Base-by-base conservation (phyloP, 78 protist genomes). In the Cavenderia fasciculata region DNA sequence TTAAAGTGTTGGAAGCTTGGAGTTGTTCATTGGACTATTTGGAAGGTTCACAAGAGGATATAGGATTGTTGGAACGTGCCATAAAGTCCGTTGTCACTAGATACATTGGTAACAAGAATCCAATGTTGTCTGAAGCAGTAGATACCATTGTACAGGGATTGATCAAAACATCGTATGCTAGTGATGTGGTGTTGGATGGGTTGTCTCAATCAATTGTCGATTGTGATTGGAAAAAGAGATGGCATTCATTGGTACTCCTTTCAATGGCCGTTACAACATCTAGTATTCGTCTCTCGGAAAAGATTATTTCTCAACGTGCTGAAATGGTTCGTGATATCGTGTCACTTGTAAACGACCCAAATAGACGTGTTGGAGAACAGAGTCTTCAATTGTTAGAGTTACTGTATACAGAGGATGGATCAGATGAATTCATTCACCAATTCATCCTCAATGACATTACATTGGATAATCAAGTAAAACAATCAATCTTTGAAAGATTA, bases 211-310 rank as follows among this genome's bases (percentile, higher is more conserved):
- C 27, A 47, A 40, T 40, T 5, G 19, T 5, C 31, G 72, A 40
- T n/a, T n/a, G 38, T 2, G 14, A n/a, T 2, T 63, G 72, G 72
- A 16, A 47, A 40, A 27, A 11, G 14, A 31, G 72, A 63, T 23
- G 10, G 2, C 72, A 63, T n/a, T 38, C n/a, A 5, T 6, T 63
- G 2, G 19, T 3, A 6, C 72, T 63, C 25, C 18, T 63, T 29
- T 38, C 47, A 36, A 63, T 63, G 72, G 72, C 72, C 2, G 23
- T 63, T 21, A 63, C 72, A 63, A 38, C 72, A 21, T 63, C 72
- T 16, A 2, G 27, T 10, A 57, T 27, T 5, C 34, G 2, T 10
- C 27, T 10, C 63, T 57, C 2, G 27, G n/a, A 27, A 8, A 18
- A 18, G 27, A 27, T 10, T 16, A 27, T 21, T 57, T 57, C 18